Evolutionary conservation across 2,329 filamentous ascomycete genomes (phyloP), one percentile per base, ranked within the genome.

Genomic region (Aspergillus texensis): DNA sequence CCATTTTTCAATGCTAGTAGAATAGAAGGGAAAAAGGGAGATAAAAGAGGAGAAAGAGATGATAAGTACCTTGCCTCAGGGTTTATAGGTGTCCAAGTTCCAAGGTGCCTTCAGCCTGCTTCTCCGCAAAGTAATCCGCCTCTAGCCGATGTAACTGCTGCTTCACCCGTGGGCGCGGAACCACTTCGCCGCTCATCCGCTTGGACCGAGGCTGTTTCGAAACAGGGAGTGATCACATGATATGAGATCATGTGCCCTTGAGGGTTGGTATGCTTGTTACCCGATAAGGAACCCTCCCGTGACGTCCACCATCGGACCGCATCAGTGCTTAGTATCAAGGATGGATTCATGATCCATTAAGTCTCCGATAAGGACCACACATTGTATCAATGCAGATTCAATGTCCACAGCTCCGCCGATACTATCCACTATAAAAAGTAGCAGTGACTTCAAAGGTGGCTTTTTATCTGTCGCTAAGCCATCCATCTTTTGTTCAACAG

Each of bases 141-240:
- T 65, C 65, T 63, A 67, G 58, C 71, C 72, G 72, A 26, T 48
- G 21, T 46, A 46, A 46, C 43, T 24, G 43, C 43, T 21, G 21
- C 43, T 41, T 36, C 34, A 41, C 8, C 39, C 39, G 39, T 41
- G 39, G 41, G 21, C 12, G 21, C 45, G 45, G 45, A 28, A 48
- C 45, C 12, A 8, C 21, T 16, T 58, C 55, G 67, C 70, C 66
- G 67, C 67, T 56, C 61, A 45, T 52, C 56, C 61, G 61, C 61
- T 64, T 57, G 65, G 58, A 63, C 74, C 74, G 74, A 75, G 74
- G 74, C 64, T 70, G 63, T 64, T 59, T 52, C 10, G n/a, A 24
- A 12, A 1, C 32, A 48, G 12, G 16, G 3, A 14, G 2, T 32
- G 4, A 36, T 61, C 64, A 67, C 59, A 64, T 65, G 60, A 62